Evolutionary conservation across 2,329 filamentous ascomycete species (phyloP), one percentile per base, ranked within the genome.

Genomic region (Camillea tinctor): DNA sequence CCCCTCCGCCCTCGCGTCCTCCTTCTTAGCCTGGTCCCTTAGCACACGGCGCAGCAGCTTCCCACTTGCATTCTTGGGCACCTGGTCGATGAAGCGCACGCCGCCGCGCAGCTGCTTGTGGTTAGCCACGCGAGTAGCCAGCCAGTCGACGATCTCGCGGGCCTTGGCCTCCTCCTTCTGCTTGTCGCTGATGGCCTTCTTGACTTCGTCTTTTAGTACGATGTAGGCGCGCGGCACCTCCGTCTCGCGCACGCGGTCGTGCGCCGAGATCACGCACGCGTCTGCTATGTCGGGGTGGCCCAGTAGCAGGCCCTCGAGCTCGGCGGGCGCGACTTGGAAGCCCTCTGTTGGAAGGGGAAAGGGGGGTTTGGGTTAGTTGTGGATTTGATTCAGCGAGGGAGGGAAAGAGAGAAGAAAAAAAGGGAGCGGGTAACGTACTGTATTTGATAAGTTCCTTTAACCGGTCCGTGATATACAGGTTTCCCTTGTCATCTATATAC

Each of bases 381-480:
- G 48, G 49, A 3, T 21, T 44, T 15, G 9, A 44, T 50, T 30
- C 21, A 5, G 5, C n/a, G 6, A 52, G 4, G 49, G 30, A 48
- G 30, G 50, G 23, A 7, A 4, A 4, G 11, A 5, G 36, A 44
- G 36, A n/a, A 15, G 17, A 44, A 13, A n/a, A 15, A 11, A 44
- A 13, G 36, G 15, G 36, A 40, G 36, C 11, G 36, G 36, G 36
- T 44, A 44, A 73, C 81, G 70, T 71, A 84, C 82, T 84, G 66
- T 83, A 84, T 69, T 84, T 84, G 70, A 88, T 87, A 58, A 88
- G 69, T 72, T 87, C 85, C 78, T 92, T 93, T 40, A 92, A 81
- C 6, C 93, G 88, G 72, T 97, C 93, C 1, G 93, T 96, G 72
- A 97, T 94, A 79, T 88, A 97, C 69, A 96, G 91, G 71, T 96